Percentiles rank a stretch among this genome's conserved stretches.
phyloP scores from a whole-genome alignment of 108 stramenopile species.

The Cyclotella cryptica region DNA sequence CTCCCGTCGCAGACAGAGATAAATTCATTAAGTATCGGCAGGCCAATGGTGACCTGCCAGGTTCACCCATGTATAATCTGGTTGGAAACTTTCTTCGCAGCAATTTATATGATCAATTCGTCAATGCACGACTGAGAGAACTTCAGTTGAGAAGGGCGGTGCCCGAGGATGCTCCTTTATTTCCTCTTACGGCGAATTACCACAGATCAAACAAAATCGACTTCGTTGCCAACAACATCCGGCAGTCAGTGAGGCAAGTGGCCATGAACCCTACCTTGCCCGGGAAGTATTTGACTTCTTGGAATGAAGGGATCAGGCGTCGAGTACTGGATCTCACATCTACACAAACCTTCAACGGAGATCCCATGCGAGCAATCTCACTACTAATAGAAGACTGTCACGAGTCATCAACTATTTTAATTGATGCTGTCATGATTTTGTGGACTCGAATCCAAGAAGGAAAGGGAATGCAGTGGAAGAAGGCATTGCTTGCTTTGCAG shows the following conservation, averaged over 20 bases:
- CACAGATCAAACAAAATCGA: constrained; percentile 54
- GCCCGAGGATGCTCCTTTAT: constrained; percentile 54
- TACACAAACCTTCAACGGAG: constrained; percentile 45
- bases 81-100: constrained; percentile 36
- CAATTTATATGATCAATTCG: constrained; percentile 44
- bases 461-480: constrained; percentile 55
- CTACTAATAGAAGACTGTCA: constrained; percentile 49
- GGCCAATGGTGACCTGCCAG: constrained; percentile 37
- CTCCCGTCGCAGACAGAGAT: constrained; percentile 46
- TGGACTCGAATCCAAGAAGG: constrained; percentile 60
- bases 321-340: constrained; percentile 54
- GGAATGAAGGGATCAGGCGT: constrained; percentile 39
- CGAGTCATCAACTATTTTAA: constrained; percentile 42
- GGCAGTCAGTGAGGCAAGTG: constrained; percentile 44
- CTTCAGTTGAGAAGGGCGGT: constrained; percentile 34
- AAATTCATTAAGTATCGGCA: constrained; percentile 51
- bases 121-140: constrained; percentile 37
- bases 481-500: constrained; percentile 50
- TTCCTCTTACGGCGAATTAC: constrained; percentile 37
- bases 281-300: constrained; percentile 36
- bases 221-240: constrained; percentile 39
- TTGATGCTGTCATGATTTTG: constrained; percentile 53
- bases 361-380: constrained; percentile 33
- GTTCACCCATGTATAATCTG: constrained; percentile 52
- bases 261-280: constrained; percentile 35